Percentiles rank a stretch among this genome's conserved stretches.
phyloP scores from a whole-genome alignment of 2,329 filamentous ascomycete genomes.

The Ilyonectria robusta region DNA sequence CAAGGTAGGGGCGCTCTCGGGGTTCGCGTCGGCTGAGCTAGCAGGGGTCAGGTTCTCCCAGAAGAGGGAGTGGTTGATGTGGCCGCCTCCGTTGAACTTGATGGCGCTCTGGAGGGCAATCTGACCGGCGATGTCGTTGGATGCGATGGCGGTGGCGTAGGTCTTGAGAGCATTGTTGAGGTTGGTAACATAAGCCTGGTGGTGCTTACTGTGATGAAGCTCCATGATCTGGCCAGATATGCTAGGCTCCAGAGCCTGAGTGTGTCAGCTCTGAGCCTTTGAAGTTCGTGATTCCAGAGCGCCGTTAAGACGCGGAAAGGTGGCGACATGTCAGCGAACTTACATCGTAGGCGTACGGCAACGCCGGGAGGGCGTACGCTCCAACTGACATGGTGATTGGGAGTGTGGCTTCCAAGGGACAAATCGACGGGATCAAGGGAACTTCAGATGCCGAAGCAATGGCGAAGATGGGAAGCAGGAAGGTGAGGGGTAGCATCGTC shows the following conservation, averaged over 20 bases:
- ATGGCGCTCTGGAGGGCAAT: conserved; percentile 79
- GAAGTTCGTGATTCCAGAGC: background rate
- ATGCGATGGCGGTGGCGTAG: conserved; percentile 69
- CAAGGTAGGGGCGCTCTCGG: conserved; percentile 70
- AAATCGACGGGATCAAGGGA: background rate
- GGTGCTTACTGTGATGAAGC: conserved; percentile 84
- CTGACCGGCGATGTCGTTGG: conserved; percentile 73
- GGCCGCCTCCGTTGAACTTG: conserved; percentile 91
- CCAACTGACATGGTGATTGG: conserved; percentile 53
- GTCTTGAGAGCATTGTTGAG: conserved; percentile 77
- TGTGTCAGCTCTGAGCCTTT: conserved; percentile 11
- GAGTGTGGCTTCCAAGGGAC: background rate
- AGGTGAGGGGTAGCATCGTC: conserved; percentile 25
- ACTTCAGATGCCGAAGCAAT: conserved; percentile 8
- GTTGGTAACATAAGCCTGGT: conserved; percentile 83
- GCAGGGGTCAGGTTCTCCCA: conserved; percentile 85
- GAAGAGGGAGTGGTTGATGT: conserved; percentile 94
- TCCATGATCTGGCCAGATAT: conserved; percentile 87
- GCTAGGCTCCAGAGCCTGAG: conserved; percentile 77
- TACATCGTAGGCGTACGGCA: conserved; percentile 81
- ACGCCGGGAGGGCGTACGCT: conserved; percentile 72
- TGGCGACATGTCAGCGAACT: conserved; percentile 48
- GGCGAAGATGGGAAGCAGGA: conserved; percentile 19
- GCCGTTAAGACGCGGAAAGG: no score
- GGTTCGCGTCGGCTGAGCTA: conserved; percentile 68